Percentiles rank a stretch among this genome's conserved stretches.
phyloP scores from a whole-genome alignment of 768 basidiomycete genomes.

The Amanita brunnescens region DNA sequence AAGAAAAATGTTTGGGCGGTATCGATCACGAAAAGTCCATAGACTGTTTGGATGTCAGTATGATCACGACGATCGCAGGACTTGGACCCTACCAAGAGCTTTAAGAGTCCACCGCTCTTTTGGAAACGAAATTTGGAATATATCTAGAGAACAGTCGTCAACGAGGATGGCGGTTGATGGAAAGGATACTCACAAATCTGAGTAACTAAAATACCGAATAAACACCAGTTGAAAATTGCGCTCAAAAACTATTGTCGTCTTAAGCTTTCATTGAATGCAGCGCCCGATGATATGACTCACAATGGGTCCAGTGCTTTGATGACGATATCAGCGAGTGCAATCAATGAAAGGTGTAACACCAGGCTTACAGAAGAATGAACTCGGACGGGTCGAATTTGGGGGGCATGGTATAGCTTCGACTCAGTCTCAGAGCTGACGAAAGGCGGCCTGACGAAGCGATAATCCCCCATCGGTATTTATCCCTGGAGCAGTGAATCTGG shows the following conservation, averaged over 20 bases:
- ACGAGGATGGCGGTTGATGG: background rate
- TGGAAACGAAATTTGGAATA: conserved; percentile 3
- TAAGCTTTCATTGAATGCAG: background rate
- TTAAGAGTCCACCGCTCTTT: conserved; percentile 4
- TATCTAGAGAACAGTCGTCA: background rate
- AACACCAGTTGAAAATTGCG: conserved; percentile 2
- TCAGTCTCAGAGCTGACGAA: background rate
- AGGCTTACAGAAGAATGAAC: conserved; percentile 5
- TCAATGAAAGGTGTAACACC: background rate
- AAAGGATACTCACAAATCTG: background rate
- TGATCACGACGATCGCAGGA: background rate
- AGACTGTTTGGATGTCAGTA: background rate
- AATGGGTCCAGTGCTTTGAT: conserved; percentile 3
- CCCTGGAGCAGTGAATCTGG: background rate
- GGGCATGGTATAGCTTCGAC: background rate
- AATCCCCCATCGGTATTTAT: background rate
- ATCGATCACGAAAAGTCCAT: background rate
- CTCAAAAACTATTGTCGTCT: background rate
- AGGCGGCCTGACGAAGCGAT: background rate
- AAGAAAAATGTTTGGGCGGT: conserved; percentile 2
- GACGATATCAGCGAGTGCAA: background rate
- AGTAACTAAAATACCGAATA: conserved; percentile 4
- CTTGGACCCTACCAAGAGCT: background rate
- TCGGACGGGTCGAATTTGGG: background rate
- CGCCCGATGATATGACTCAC: background rate